A percentile compares a stretch with the other conserved stretches of the same genome.
These are phyloP conservation scores for Chlorella sp. DNA, from an alignment of 139 green algal species.

Conservation along the genomic window DNA sequence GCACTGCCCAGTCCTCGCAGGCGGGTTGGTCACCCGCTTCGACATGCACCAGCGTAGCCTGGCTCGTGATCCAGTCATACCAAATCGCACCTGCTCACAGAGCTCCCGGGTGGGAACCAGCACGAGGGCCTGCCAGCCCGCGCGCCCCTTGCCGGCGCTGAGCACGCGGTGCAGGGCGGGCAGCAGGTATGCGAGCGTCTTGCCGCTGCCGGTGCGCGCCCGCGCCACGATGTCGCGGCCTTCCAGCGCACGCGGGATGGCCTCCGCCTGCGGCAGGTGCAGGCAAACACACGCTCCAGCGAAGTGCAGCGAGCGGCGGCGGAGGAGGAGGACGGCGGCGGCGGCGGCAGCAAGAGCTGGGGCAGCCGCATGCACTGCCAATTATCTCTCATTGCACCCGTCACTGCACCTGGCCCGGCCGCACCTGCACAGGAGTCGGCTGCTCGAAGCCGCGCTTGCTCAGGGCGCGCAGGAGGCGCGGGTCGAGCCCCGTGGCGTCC, in stretches of 20 bases:
- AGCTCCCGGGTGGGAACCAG: conserved; percentile 95
- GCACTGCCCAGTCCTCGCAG: no score
- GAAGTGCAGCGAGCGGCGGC: not conserved
- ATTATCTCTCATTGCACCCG: not conserved
- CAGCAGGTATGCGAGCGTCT: conserved; percentile 91
- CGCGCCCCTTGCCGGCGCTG: conserved; percentile 34
- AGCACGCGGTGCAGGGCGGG: conserved; percentile 80
- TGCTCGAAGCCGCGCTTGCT: conserved; percentile 67
- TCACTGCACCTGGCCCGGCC: not conserved
- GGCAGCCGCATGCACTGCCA: not conserved
- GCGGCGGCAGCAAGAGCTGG: not conserved
- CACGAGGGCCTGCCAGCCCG: conserved; percentile 79
- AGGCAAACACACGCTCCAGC: no score
- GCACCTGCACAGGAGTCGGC: conserved; percentile 75
- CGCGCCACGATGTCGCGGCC: conserved; percentile 85
- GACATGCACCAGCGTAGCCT: no score
- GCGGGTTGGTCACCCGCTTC: no score
- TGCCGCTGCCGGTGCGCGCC: conserved; percentile 87
- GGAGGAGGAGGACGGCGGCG: not conserved
- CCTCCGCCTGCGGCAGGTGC: conserved; percentile 30
- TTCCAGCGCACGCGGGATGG: conserved; percentile 77
- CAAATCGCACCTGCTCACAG: conserved; percentile 83
- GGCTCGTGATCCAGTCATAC: no score
- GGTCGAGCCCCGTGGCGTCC: conserved; percentile 75
- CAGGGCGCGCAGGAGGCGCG: conserved; percentile 74